phyloP scores from a whole-genome alignment of 768 basidiomycete genomes.

The Mycena belliarum region DNA sequence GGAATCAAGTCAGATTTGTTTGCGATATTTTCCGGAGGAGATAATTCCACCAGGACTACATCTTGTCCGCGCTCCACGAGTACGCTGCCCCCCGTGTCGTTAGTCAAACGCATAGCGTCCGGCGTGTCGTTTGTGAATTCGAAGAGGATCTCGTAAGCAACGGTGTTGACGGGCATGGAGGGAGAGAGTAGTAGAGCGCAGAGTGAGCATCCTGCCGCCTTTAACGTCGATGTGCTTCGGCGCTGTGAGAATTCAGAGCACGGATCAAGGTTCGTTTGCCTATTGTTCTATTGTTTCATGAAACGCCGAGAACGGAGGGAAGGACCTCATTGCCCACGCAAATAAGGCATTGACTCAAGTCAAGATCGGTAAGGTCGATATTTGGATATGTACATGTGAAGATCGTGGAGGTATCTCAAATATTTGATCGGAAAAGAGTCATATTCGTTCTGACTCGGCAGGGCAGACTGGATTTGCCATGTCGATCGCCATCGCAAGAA shows the following conservation, averaged over 20 bases:
- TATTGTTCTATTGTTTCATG: conserved; percentile 28
- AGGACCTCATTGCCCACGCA: conserved; percentile 8
- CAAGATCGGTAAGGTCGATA: conserved; percentile 2
- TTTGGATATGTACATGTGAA: conserved; percentile 1
- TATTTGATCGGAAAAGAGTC: too few species aligned
- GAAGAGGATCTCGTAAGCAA: conserved; percentile 54
- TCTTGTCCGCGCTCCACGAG: conserved; percentile 15
- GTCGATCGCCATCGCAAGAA: background rate
- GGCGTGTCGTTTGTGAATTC: conserved; percentile 52
- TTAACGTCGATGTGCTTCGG: conserved; percentile 15
- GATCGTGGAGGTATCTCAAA: conserved; percentile 5
- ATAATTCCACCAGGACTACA: conserved; percentile 16
- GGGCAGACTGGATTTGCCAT: background rate
- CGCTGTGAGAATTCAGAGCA: conserved; percentile 13
- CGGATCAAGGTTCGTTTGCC: conserved; percentile 18
- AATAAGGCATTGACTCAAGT: conserved; percentile 5
- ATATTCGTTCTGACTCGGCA: too few species aligned
- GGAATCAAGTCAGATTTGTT: conserved; percentile 1
- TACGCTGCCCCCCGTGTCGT: conserved; percentile 1
- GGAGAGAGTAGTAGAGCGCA: conserved; percentile 4
- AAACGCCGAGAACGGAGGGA: conserved; percentile 15
- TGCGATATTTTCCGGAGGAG: conserved; percentile 2
- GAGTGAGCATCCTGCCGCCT: conserved; percentile 4
- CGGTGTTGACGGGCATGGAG: conserved; percentile 49
- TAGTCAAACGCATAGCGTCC: conserved; percentile 35